These are phyloP conservation scores for Leishmania arabica DNA, from an alignment of 208 protist genomes.

Conservation along the genomic window DNA sequence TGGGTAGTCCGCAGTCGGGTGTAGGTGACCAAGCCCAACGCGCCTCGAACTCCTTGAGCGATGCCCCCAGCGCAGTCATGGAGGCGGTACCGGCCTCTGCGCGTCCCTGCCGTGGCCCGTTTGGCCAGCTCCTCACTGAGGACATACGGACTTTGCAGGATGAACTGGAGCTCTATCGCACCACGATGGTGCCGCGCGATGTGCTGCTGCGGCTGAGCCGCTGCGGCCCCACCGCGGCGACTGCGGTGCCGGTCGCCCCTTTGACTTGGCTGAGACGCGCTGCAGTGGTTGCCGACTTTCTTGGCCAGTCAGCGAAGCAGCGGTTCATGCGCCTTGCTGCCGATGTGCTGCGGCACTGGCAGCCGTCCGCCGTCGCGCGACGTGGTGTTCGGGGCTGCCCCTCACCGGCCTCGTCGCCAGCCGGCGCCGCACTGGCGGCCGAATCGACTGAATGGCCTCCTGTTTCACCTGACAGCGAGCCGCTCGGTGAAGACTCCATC, in stretches of 20 bases:
- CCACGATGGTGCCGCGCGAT: conserved; percentile 69
- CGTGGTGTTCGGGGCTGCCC: background rate
- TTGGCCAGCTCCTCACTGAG: conserved; percentile 72
- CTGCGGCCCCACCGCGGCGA: conserved; percentile 4
- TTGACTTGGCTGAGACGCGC: conserved; percentile 31
- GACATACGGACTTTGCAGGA: conserved; percentile 48
- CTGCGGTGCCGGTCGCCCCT: background rate
- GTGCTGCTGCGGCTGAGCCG: conserved; percentile 25
- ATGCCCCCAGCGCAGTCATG: conserved; percentile 47
- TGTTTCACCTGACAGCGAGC: background rate
- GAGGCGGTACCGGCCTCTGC: conserved; percentile 27
- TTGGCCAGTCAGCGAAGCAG: conserved; percentile 68
- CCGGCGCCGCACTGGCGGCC: background rate
- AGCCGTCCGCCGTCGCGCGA: background rate
- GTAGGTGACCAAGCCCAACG: background rate
- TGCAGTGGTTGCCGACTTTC: conserved; percentile 49
- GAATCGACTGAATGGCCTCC: background rate
- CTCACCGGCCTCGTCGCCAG: background rate
- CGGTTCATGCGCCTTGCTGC: conserved; percentile 48
- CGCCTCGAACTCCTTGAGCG: background rate
- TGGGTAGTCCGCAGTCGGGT: background rate
- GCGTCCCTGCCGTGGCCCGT: conserved; percentile 74
- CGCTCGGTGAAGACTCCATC: background rate
- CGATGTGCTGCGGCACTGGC: conserved; percentile 24
- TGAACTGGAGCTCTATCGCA: conserved; percentile 75